Evolutionary conservation across 2,329 filamentous ascomycete species (phyloP).

Genomic region (Pestalotiopsis sp.): DNA sequence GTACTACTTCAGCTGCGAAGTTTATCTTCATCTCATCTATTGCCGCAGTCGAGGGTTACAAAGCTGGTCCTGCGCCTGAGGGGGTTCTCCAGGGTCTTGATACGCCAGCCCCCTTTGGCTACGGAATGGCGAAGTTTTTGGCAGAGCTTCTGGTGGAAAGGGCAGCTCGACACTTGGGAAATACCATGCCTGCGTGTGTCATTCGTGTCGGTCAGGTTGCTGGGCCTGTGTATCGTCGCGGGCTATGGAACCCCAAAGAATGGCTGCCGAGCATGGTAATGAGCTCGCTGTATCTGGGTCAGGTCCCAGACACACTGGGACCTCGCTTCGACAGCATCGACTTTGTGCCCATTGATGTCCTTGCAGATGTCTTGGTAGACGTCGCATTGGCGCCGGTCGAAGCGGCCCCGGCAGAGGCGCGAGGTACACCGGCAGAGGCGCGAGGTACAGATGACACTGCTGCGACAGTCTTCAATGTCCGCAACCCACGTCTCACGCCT

Average conservation of each 20-base stretch:
- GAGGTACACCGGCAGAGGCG: not conserved
- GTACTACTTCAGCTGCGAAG: not conserved
- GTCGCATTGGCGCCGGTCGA: not conserved
- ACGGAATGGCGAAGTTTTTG: slow-evolving; percentile 31
- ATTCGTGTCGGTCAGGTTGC: slow-evolving; percentile 33
- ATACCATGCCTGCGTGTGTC: slow-evolving; percentile 17
- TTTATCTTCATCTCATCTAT: slow-evolving; percentile 5
- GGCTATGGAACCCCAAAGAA: slow-evolving; percentile 39
- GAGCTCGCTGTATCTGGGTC: slow-evolving; percentile 35
- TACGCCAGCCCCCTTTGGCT: slow-evolving; percentile 21
- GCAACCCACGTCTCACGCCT: not conserved
- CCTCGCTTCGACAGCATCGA: not conserved
- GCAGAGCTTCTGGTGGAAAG: slow-evolving; percentile 28
- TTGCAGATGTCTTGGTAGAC: not conserved
- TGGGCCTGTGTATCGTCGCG: slow-evolving; percentile 18
- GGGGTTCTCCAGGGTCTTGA: not conserved
- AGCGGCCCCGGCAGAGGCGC: not conserved
- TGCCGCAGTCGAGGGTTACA: not conserved
- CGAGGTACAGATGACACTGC: not conserved
- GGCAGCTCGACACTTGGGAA: slow-evolving; percentile 17
- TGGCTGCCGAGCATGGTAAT: slow-evolving; percentile 41
- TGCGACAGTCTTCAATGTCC: not conserved
- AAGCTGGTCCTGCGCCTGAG: not conserved
- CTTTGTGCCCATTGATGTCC: not conserved
- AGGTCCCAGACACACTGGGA: slow-evolving; percentile 38